Percentiles rank a stretch among this genome's conserved stretches.
Conservation (phyloP, 2,329 filamentous ascomycete species). For the Microthyrium microscopicum region DNA sequence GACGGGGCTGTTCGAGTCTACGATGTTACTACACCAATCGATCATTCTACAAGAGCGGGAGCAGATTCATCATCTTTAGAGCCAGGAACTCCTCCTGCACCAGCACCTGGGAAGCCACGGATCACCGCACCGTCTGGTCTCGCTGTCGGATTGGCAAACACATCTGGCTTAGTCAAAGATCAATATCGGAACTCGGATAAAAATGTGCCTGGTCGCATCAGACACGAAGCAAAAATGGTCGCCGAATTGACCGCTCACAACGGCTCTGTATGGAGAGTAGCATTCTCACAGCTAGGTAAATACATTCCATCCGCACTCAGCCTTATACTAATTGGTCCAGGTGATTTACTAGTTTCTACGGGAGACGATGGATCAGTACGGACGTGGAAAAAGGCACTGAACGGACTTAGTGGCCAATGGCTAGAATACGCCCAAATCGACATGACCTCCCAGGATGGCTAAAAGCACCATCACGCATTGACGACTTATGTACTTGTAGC, state of each 20-base stretch:
- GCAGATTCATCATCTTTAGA: constrained; percentile 13
- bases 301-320: background rate
- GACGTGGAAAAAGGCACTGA: constrained; percentile 32
- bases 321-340: constrained; percentile 31
- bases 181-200: constrained; percentile 35
- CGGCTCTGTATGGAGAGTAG: constrained; percentile 59
- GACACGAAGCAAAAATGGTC: constrained; percentile 45
- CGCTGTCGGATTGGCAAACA: constrained; percentile 32
- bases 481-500: too few relatives aligned
- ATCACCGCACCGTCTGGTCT: constrained; percentile 31
- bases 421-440: constrained; percentile 23
- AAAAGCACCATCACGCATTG: too few relatives aligned
- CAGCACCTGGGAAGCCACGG: constrained; percentile 7
- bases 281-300: constrained; percentile 38
- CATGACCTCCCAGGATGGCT: background rate
- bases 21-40: too few relatives aligned
- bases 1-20: constrained; percentile 87
- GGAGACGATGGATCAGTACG: constrained; percentile 53
- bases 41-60: constrained; percentile 29
- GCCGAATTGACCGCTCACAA: constrained; percentile 51
- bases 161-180: constrained; percentile 17
- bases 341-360: constrained; percentile 57
- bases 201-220: constrained; percentile 47
- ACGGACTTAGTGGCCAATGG: constrained; percentile 28
- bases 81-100: constrained; percentile 14